Evolutionary conservation across 495 filamentous ascomycete species (phyloP).

Genomic region (Delitschia confertaspora): DNA sequence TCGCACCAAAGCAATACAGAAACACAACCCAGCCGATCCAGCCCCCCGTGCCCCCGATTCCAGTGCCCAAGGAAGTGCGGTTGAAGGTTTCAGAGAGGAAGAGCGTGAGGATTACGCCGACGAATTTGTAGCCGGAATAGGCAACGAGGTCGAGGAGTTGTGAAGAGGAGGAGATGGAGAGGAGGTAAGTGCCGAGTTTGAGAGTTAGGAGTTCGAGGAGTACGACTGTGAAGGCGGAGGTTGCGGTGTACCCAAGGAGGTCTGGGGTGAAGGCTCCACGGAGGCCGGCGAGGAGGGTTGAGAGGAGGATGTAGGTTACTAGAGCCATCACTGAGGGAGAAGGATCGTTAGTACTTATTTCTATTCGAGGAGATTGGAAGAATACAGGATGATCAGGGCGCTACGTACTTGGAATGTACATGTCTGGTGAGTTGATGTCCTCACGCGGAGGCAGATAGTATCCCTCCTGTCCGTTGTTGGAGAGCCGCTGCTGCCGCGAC

Average conservation of each 20-base stretch:
- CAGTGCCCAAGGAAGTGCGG: constrained; percentile 21
- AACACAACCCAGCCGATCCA: constrained; percentile 88
- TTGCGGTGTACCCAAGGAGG: constrained; percentile 78
- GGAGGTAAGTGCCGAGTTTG: constrained; percentile 86
- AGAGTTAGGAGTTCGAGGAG: constrained; percentile 78
- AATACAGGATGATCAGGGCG: not conserved
- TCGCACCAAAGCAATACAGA: constrained; percentile 79
- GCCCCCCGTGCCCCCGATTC: constrained; percentile 68
- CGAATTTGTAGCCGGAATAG: constrained; percentile 98
- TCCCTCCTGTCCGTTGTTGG: constrained; percentile 51
- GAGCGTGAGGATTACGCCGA: constrained; percentile 84
- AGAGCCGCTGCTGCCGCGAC: constrained; percentile 63
- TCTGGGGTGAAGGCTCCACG: constrained; percentile 92
- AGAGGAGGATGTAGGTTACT: constrained; percentile 93
- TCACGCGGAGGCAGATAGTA: constrained; percentile 93
- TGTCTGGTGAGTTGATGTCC: constrained; percentile 95
- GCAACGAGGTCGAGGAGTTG: constrained; percentile 89
- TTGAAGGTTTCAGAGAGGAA: constrained; percentile 67
- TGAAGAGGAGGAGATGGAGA: constrained; percentile 78
- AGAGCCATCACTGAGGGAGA: constrained; percentile 65
- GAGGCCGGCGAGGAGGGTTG: constrained; percentile 79
- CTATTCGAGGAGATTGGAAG: not conserved
- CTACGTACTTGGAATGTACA: constrained; percentile 73
- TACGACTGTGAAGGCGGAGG: constrained; percentile 70
- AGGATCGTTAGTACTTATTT: not conserved